phyloP scores from a whole-genome alignment of 306 rosid species.

The Casuarina glauca region DNA sequence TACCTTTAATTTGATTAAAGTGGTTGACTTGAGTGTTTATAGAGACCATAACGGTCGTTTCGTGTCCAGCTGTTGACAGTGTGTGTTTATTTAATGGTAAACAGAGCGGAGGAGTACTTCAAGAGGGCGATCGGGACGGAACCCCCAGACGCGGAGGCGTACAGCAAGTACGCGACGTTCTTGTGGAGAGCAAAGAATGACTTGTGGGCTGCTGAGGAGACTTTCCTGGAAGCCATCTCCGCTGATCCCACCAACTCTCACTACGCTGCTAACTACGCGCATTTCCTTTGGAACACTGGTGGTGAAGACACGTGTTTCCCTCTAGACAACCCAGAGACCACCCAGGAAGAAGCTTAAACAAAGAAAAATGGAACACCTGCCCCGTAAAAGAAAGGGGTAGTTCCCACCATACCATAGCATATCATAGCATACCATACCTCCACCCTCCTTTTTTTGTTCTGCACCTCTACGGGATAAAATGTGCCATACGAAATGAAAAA shows the following conservation, averaged over 20 bases:
- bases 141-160: conserved; percentile 82
- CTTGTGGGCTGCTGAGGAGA: conserved; percentile 90
- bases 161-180: conserved; percentile 73
- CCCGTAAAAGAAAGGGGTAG: not conserved
- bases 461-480: not conserved
- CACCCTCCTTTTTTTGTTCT: not conserved
- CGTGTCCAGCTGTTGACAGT: conserved; percentile 2
- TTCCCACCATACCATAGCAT: not conserved
- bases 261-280: conserved; percentile 84
- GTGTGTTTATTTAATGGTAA: conserved; percentile 8
- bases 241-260: conserved; percentile 72
- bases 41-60: too few relatives aligned
- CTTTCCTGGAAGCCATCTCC: conserved; percentile 73
- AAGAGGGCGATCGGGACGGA: conserved; percentile 62
- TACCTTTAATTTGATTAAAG: conserved; percentile 16
- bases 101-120: conserved; percentile 91
- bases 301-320: conserved; percentile 95
- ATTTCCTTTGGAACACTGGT: conserved; percentile 93
- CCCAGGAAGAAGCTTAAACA: conserved; percentile 41
- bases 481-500: not conserved
- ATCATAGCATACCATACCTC: not conserved
- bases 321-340: conserved; percentile 45
- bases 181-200: conserved; percentile 75
- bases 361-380: too few relatives aligned
- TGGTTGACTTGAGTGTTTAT: conserved; percentile 19